Base-by-base conservation (phyloP, 2,329 filamentous ascomycete genomes). In the Trichoderma endophyticum region DNA sequence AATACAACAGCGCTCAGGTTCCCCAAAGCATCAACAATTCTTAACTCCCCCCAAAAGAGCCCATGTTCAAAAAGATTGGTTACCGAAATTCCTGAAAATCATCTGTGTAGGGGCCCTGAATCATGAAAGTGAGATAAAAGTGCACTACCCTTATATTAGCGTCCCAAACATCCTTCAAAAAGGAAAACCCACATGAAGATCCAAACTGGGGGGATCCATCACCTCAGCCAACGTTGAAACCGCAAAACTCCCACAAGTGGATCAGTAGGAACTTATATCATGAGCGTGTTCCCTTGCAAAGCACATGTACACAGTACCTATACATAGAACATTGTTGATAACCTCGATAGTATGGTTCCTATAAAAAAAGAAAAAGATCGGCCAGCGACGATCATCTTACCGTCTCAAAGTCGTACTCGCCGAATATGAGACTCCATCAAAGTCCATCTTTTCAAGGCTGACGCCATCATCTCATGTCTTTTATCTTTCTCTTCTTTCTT, bases 121-220 rank as follows among this genome's bases (percentile, higher is more conserved):
- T 26, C 51, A 67, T 54, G 48, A 36, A 57, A 39, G n/a, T 6
- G 7, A 28, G 14, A 57, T 30, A 56, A 39, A 67, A 56, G 36
- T 32, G 28, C 21, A 67, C 34, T 51, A 21, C 48, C 21, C 21
- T 32, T 30, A n/a, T 26, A n/a, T 32, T 39, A 67, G 64, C 28
- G 43, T 36, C 64, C 64, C 30, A n/a, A 6, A 8, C 21, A 63
- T 18, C 2, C 32, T 63, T 43, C 18, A 56, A 67, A 66, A 1
- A 39, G 64, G 64, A 36, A 67, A 67, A 67, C 18, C 15, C 48
- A 39, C 30, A 32, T 67, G 64, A 67, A 67, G 64, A 67, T 67
- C 64, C 8, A 66, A 18, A 26, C 63, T 32, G n/a, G 18, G 43
- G 15, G 48, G 43, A 56, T 65, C 63, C 62, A 65, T 65, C 43